A percentile compares a stretch with the other conserved stretches of the same genome.
phyloP scores from a whole-genome alignment of 225 moss, liverwort and hornwort genomes.

The Lunularia cruciata region DNA sequence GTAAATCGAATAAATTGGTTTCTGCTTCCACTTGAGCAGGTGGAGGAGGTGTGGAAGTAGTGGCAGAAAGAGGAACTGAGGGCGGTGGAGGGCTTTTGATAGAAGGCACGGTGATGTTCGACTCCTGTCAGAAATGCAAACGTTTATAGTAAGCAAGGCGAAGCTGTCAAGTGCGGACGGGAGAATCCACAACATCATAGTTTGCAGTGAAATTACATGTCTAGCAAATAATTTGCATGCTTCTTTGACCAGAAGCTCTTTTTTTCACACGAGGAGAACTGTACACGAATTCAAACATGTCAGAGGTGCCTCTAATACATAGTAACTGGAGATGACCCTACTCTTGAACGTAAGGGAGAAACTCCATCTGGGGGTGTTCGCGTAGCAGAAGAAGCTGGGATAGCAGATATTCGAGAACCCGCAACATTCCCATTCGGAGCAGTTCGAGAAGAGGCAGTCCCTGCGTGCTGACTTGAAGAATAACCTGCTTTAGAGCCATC shows the following conservation, averaged over 20 bases:
- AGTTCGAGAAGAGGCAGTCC: conserved; percentile 23
- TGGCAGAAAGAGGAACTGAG: conserved; percentile 25
- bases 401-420: conserved; percentile 10
- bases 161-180: not conserved
- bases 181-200: not conserved
- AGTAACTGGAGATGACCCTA: conserved; percentile 1
- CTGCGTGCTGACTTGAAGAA: conserved; percentile 15
- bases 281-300: too few relatives aligned
- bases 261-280: too few relatives aligned
- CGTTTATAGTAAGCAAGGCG: not conserved
- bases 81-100: conserved; percentile 58
- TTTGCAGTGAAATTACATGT: too few relatives aligned
- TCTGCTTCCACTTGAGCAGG: conserved; percentile 58
- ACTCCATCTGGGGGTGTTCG: conserved; percentile 17
- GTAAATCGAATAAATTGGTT: conserved; percentile 71
- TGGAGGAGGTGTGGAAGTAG: conserved; percentile 30
- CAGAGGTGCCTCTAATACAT: too few relatives aligned
- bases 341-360: conserved; percentile 20
- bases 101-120: conserved; percentile 43
- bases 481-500: conserved; percentile 20
- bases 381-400: conserved; percentile 10
- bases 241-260: too few relatives aligned
- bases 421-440: conserved; percentile 14
- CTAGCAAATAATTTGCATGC: too few relatives aligned
- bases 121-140: conserved; percentile 42